A percentile compares a stretch with the other conserved stretches of the same genome.
Evolutionary conservation across 306 rosid species (phyloP).

Genomic region (Vigna hirtella): DNA sequence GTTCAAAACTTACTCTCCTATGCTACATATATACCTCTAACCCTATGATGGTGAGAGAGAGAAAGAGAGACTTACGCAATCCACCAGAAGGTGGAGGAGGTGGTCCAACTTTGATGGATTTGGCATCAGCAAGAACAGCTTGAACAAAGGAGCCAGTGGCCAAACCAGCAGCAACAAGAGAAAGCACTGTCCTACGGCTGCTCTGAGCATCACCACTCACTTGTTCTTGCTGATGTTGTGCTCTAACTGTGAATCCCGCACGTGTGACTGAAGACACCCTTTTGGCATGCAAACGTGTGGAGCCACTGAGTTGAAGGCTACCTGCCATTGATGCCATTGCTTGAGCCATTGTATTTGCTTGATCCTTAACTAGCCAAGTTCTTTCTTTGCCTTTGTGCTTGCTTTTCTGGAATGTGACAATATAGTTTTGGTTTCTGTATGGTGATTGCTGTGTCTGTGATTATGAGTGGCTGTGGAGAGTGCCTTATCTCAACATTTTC

Average conservation of each 20-base stretch:
- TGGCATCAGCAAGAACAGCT: slow-evolving; percentile 90
- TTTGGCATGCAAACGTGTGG: slow-evolving; percentile 59
- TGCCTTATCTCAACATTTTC: slow-evolving; percentile 74
- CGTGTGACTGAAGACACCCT: slow-evolving; percentile 48
- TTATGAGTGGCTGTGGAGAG: slow-evolving; percentile 39
- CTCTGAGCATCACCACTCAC: slow-evolving; percentile 57
- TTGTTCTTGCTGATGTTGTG: slow-evolving; percentile 42
- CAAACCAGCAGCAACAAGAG: slow-evolving; percentile 86
- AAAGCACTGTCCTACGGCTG: slow-evolving; percentile 75
- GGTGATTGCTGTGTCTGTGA: slow-evolving; percentile 62
- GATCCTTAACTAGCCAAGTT: neutral
- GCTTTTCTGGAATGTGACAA: slow-evolving; percentile 36
- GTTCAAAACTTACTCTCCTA: neutral
- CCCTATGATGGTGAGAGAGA: neutral
- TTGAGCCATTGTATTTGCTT: slow-evolving; percentile 62
- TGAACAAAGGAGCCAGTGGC: slow-evolving; percentile 84
- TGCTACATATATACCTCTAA: neutral
- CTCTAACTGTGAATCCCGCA: slow-evolving; percentile 58
- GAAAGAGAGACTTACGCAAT: slow-evolving; percentile 67
- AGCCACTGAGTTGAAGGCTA: slow-evolving; percentile 67
- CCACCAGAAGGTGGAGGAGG: slow-evolving; percentile 98
- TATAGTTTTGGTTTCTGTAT: slow-evolving; percentile 42
- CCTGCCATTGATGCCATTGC: slow-evolving; percentile 97
- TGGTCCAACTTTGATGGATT: slow-evolving; percentile 80
- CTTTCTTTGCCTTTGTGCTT: neutral